phyloP scores from a whole-genome alignment of 2,329 filamentous ascomycete species.

The Zymoseptoria tritici region DNA sequence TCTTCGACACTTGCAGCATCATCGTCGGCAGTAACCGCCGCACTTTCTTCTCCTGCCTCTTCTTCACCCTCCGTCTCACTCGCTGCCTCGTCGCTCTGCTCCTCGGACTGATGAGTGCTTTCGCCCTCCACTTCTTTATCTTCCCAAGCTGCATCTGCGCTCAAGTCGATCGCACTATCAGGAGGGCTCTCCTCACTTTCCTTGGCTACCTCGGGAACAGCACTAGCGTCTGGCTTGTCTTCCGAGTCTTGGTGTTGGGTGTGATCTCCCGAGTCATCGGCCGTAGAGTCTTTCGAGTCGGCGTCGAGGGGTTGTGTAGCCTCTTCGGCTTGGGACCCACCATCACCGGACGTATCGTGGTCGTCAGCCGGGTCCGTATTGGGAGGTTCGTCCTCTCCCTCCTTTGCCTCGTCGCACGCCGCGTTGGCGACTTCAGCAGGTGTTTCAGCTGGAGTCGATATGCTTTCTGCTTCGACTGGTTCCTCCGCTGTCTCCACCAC shows the following conservation, averaged over 20 bases:
- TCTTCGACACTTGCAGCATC: neutral
- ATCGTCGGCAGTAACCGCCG: neutral
- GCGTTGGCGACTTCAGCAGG: neutral
- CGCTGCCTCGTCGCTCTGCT: slow-evolving; percentile 6
- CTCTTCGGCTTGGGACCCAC: neutral
- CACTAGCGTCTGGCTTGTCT: neutral
- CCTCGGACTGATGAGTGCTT: neutral
- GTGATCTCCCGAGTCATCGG: neutral
- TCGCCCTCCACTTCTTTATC: neutral
- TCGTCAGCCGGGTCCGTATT: neutral
- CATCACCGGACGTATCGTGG: neutral
- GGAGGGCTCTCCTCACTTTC: neutral
- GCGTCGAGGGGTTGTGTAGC: neutral
- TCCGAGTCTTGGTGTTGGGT: neutral
- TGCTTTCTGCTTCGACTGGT: neutral
- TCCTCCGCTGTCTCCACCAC: neutral
- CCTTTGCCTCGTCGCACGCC: neutral
- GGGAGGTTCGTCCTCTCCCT: neutral
- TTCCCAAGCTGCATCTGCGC: neutral
- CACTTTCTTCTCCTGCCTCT: slow-evolving; percentile 5
- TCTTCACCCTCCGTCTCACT: slow-evolving; percentile 2
- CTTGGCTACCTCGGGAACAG: neutral
- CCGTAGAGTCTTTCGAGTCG: neutral
- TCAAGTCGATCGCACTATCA: neutral
- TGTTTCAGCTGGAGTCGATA: neutral